Conservation (phyloP, 495 filamentous ascomycete species). For the Extremus antarcticus region DNA sequence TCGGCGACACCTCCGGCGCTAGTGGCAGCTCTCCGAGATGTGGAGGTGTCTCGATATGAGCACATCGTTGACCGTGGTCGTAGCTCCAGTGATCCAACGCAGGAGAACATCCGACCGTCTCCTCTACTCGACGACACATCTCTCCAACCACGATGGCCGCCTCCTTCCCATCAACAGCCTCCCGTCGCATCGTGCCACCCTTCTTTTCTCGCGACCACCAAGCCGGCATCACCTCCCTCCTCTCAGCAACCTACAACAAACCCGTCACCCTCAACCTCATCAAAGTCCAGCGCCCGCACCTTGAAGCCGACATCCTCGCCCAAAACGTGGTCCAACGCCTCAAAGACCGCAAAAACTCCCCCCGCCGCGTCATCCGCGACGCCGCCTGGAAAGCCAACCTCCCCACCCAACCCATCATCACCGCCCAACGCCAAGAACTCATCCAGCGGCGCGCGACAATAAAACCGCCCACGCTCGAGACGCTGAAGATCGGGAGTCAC, state of each 20-base stretch:
- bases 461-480: constrained; percentile 2
- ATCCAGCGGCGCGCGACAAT: neutral
- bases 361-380: constrained; percentile 16
- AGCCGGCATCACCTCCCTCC: constrained; percentile 15
- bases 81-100: too few species aligned
- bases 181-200: neutral
- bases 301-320: constrained; percentile 15
- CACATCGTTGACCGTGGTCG: too few species aligned
- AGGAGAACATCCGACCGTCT: too few species aligned
- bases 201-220: constrained; percentile 10
- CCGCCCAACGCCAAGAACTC: constrained; percentile 3
- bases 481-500: neutral
- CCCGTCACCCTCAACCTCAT: constrained; percentile 15
- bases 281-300: constrained; percentile 12
- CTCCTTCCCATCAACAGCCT: neutral
- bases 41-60: too few species aligned
- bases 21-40: too few species aligned
- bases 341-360: constrained; percentile 2
- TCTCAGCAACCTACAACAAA: constrained; percentile 16
- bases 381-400: constrained; percentile 20
- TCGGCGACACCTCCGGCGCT: too few species aligned
- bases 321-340: constrained; percentile 9
- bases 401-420: constrained; percentile 3
- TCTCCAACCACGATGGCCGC: neutral
- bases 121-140: too few species aligned